A percentile compares a stretch with the other conserved stretches of the same genome.
Evolutionary conservation across 2,329 filamentous ascomycete species (phyloP).

Genomic region (Celoporthe dispersa): DNA sequence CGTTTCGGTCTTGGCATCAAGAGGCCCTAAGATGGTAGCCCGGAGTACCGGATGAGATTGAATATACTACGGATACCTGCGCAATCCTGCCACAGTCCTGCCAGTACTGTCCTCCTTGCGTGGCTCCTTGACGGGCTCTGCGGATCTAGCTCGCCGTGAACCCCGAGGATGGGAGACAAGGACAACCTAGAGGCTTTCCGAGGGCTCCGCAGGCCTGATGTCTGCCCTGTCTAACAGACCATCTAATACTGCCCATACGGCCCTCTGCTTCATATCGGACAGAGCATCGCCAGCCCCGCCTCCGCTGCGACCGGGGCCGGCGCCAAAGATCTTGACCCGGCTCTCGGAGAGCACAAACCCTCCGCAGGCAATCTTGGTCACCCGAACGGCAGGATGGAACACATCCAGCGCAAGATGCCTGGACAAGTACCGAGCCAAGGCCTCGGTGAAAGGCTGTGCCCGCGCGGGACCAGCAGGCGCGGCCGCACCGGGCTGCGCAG

Average conservation of each 20-base stretch:
- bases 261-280: constrained; percentile 21
- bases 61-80: background rate
- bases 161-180: background rate
- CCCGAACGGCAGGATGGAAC: constrained; percentile 58
- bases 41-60: background rate
- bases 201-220: background rate
- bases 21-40: background rate
- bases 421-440: constrained; percentile 53
- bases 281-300: constrained; percentile 3
- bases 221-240: constrained; percentile 23
- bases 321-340: constrained; percentile 52
- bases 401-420: constrained; percentile 59
- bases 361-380: constrained; percentile 58
- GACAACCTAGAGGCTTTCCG: background rate
- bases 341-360: constrained; percentile 60
- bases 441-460: constrained; percentile 54
- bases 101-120: background rate
- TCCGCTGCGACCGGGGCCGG: background rate
- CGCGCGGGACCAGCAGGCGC: background rate
- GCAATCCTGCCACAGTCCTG: background rate
- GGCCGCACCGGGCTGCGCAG: background rate
- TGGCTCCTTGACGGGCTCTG: too few relatives aligned
- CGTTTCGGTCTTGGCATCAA: constrained; percentile 1
- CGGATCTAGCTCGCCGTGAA: too few relatives aligned
- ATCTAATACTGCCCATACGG: constrained; percentile 21